These are phyloP conservation scores for Zea luxurians DNA, from an alignment of 176 grass and related monocot genomes.

Conservation along the genomic window DNA sequence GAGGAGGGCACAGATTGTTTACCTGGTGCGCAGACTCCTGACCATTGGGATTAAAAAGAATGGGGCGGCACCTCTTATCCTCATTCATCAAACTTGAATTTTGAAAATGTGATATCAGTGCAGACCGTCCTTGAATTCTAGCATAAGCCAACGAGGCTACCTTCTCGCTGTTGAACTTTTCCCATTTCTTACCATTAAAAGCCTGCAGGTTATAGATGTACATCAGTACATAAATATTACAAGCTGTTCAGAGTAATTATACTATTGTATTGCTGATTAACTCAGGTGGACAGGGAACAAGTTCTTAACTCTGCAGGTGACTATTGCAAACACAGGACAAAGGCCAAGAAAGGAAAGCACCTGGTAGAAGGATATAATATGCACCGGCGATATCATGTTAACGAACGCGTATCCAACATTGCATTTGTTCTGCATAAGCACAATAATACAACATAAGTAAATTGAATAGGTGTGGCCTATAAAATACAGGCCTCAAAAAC, in stretches of 20 bases:
- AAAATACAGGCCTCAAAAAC: conserved; percentile 12
- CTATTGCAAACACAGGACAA: conserved; percentile 16
- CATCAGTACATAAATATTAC: conserved; percentile 11
- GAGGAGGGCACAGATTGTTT: neutral
- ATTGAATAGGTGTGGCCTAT: neutral
- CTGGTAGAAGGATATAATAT: conserved; percentile 93
- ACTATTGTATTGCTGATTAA: conserved; percentile 2
- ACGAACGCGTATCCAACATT: conserved; percentile 99
- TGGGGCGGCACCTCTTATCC: conserved; percentile 92
- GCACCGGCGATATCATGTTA: conserved; percentile 83
- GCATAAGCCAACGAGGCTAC: conserved; percentile 92
- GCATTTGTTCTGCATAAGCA: conserved; percentile 88
- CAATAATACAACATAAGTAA: conserved; percentile 2
- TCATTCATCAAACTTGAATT: conserved; percentile 98
- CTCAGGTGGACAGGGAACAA: conserved; percentile 1
- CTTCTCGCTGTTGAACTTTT: conserved; percentile 99
- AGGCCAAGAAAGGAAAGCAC: conserved; percentile 36
- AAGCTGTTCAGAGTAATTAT: conserved; percentile 20
- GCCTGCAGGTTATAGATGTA: conserved; percentile 45
- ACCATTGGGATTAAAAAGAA: conserved; percentile 78
- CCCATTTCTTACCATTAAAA: conserved; percentile 98
- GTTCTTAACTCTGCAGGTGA: neutral
- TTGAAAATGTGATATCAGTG: conserved; percentile 85
- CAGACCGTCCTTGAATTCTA: conserved; percentile 80
- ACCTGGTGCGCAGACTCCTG: conserved; percentile 64